Conservation (phyloP, 768 basidiomycete species). For the Auricularia sp. region DNA sequence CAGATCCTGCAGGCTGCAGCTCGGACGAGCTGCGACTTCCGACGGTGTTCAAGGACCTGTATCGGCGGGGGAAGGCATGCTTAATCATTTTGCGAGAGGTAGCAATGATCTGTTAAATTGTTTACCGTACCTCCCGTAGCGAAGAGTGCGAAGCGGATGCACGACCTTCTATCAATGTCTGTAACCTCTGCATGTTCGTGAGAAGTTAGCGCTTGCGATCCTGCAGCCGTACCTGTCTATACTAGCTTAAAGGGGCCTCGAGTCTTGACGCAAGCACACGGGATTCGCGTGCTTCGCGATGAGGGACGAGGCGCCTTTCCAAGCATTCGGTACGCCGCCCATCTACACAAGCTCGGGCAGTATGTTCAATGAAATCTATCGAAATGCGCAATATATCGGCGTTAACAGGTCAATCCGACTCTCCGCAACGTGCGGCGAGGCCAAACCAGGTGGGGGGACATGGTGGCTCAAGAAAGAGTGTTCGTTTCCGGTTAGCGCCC, state of each 20-base stretch:
- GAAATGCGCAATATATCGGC: neutral
- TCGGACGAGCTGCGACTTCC: neutral
- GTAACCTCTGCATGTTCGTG: too few relatives aligned
- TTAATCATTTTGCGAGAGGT: neutral
- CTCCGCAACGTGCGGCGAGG: too few relatives aligned
- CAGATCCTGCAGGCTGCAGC: neutral
- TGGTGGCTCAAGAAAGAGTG: too few relatives aligned
- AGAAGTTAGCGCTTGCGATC: too few relatives aligned
- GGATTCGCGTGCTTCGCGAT: neutral
- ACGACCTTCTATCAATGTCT: too few relatives aligned
- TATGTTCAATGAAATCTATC: neutral
- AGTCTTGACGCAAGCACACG: neutral
- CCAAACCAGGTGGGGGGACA: too few relatives aligned
- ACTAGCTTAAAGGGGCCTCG: neutral
- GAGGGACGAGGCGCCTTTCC: neutral
- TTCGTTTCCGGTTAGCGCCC: too few relatives aligned
- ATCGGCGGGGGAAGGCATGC: neutral
- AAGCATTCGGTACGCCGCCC: neutral
- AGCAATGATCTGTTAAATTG: neutral
- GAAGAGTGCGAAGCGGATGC: neutral
- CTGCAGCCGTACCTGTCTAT: neutral
- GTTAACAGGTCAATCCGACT: neutral
- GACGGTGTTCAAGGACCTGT: neutral
- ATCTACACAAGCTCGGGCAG: neutral
- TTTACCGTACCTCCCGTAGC: neutral